Evolutionary conservation across 2,329 filamentous ascomycete genomes (phyloP), one percentile per base, ranked within the genome.

Genomic region (Amauroascus niger): DNA sequence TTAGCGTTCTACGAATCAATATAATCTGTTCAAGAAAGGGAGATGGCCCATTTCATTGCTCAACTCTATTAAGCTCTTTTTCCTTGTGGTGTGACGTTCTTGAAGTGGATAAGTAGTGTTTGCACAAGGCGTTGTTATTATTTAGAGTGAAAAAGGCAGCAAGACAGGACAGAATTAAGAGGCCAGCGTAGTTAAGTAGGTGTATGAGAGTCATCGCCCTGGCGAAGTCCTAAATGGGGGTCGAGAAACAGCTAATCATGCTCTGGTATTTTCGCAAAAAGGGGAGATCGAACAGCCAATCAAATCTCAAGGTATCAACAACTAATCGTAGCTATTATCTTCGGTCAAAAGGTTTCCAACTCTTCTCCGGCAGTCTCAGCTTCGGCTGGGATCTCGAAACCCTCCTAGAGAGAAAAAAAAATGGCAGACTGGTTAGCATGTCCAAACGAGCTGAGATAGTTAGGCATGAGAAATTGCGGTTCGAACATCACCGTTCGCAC

Each of bases 361-460:
- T 77, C 63, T 59, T 76, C 60, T 58, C 64, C 54, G 1, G 32
- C 50, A 9, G 40, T n/a, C 70, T 69, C 66, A 65, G 68, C 84
- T 55, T 89, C 85, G 20, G 76, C 81, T 48, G 89, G 89, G 64
- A 95, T 95, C 76, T 95, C 89, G 65, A 95, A 95, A 32, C 85
- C 68, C 53, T 70, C 68, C 64, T 66, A 55, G 5, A 53, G 30
- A 40, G 6, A 32, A 24, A 50, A 33, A 47, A 3, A 28, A 53
- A 26, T n/a, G n/a, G n/a, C n/a, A n/a, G n/a, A 50, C 49, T n/a
- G n/a, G 44, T 52, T 35, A 50, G 46, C 22, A 33, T 33, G 9
- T 33, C 30, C 43, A 33, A 39, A 37, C 20, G 39, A 39, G 13
- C 24, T 24, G 8, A 13, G 14, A n/a, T 39, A n/a, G n/a, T n/a